Evolutionary conservation across 2,329 filamentous ascomycete genomes (phyloP).

Genomic region (Alternaria gansuensis): DNA sequence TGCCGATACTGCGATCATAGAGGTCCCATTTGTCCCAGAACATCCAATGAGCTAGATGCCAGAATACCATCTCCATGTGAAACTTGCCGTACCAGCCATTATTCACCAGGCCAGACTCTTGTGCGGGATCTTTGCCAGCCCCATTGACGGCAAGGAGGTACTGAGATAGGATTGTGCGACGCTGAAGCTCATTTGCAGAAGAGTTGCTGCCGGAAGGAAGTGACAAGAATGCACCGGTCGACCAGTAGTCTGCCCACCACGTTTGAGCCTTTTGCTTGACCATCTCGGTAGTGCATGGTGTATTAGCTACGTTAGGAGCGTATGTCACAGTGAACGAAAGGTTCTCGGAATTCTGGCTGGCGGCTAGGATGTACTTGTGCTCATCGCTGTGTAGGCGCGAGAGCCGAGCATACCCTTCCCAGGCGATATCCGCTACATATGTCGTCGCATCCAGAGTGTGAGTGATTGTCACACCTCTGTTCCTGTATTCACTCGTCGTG

Average conservation of each 20-base stretch:
- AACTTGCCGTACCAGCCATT: conserved; percentile 67
- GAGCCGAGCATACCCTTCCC: conserved; percentile 49
- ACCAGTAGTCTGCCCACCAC: conserved; percentile 64
- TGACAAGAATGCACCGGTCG: conserved; percentile 63
- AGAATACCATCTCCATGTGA: conserved; percentile 65
- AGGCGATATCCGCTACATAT: conserved; percentile 55
- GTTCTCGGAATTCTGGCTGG: conserved; percentile 36
- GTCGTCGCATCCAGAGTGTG: conserved; percentile 57
- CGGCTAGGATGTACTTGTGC: conserved; percentile 57
- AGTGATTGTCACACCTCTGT: conserved; percentile 52
- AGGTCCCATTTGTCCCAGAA: conserved; percentile 61
- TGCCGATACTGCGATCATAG: conserved; percentile 58
- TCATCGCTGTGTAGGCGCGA: conserved; percentile 47
- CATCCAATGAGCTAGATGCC: conserved; percentile 63
- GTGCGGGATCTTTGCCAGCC: conserved; percentile 60
- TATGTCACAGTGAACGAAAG: conserved; percentile 41
- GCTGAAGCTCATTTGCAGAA: conserved; percentile 61
- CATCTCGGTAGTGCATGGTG: conserved; percentile 40
- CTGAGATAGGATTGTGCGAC: conserved; percentile 63
- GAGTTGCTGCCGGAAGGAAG: conserved; percentile 52
- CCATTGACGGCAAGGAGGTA: conserved; percentile 64
- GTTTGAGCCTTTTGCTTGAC: conserved; percentile 46
- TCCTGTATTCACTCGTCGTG: conserved; percentile 48
- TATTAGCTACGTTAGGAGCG: conserved; percentile 41
- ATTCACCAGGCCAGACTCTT: conserved; percentile 62